Conservation (phyloP, 176 grass and related monocot species). For the Zoysia japonica region DNA sequence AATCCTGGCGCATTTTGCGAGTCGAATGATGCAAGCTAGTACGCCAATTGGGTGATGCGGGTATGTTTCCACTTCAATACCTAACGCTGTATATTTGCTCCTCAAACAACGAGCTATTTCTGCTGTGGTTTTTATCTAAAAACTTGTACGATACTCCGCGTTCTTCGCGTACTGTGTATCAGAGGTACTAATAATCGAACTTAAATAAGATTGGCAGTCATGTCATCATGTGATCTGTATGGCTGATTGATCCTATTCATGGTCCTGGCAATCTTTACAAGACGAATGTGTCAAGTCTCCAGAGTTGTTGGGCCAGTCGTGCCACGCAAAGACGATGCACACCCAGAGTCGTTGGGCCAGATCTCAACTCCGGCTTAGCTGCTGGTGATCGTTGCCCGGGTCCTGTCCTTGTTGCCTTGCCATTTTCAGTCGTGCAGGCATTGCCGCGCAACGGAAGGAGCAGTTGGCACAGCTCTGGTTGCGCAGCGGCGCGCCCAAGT, state of each 20-base stretch:
- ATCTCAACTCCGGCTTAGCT: neutral
- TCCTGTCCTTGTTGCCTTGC: neutral
- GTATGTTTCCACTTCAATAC: constrained; percentile 1
- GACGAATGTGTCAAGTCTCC: neutral
- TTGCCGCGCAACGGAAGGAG: neutral
- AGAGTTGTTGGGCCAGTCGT: neutral
- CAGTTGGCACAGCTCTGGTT: neutral
- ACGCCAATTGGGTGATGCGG: neutral
- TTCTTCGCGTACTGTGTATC: neutral
- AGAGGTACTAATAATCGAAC: neutral
- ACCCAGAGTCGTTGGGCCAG: neutral
- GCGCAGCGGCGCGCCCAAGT: neutral
- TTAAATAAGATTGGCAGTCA: neutral
- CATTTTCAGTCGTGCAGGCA: neutral
- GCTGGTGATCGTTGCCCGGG: neutral
- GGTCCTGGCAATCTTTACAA: too few relatives aligned
- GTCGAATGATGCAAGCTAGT: neutral
- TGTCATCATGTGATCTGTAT: neutral
- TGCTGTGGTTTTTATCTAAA: neutral
- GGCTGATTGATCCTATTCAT: neutral
- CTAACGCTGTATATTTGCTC: neutral
- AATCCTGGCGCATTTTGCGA: neutral
- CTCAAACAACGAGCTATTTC: neutral
- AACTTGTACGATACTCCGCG: neutral
- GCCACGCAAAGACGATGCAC: neutral